A percentile compares a stretch with the other conserved stretches of the same genome.
These are phyloP conservation scores for Aspergillus bridgeri DNA, from an alignment of 495 filamentous ascomycete species.

Conservation along the genomic window DNA sequence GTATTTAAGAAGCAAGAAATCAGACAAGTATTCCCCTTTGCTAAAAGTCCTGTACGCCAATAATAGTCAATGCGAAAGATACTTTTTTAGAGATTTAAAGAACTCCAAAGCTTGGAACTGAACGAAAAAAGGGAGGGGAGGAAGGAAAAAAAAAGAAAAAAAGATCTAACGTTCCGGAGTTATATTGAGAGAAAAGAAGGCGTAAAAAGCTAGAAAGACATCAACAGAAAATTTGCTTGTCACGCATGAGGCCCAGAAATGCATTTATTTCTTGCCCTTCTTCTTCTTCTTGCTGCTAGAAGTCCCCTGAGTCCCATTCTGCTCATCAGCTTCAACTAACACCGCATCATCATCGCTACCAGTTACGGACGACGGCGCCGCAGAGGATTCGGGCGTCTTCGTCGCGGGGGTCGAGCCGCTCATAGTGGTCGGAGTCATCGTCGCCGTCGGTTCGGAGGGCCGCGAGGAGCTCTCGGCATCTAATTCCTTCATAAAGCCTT, in stretches of 20 bases:
- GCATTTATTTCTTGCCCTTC: slow-evolving; percentile 69
- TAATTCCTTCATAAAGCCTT: slow-evolving; percentile 81
- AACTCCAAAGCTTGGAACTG: neutral
- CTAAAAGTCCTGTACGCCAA: no score
- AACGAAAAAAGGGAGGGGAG: neutral
- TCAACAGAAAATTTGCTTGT: slow-evolving; percentile 4
- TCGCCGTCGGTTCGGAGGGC: slow-evolving; percentile 2
- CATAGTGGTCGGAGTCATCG: slow-evolving; percentile 18
- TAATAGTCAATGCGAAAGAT: no score
- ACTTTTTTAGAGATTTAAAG: no score
- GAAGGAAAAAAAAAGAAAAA: slow-evolving; percentile 1
- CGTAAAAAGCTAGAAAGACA: neutral
- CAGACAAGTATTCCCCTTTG: no score
- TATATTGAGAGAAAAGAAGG: neutral
- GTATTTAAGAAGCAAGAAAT: no score
- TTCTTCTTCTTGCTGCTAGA: slow-evolving; percentile 62
- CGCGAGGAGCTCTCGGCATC: slow-evolving; percentile 44
- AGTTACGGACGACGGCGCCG: slow-evolving; percentile 24
- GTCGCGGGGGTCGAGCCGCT: slow-evolving; percentile 8
- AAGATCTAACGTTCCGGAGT: neutral
- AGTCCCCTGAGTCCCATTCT: slow-evolving; percentile 37
- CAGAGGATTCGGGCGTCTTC: slow-evolving; percentile 14
- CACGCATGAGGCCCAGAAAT: slow-evolving; percentile 3
- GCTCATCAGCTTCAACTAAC: slow-evolving; percentile 70
- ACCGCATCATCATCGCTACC: slow-evolving; percentile 81